Base-by-base conservation (phyloP, 352 stramenopile species). In the Pythium periplocum region DNA sequence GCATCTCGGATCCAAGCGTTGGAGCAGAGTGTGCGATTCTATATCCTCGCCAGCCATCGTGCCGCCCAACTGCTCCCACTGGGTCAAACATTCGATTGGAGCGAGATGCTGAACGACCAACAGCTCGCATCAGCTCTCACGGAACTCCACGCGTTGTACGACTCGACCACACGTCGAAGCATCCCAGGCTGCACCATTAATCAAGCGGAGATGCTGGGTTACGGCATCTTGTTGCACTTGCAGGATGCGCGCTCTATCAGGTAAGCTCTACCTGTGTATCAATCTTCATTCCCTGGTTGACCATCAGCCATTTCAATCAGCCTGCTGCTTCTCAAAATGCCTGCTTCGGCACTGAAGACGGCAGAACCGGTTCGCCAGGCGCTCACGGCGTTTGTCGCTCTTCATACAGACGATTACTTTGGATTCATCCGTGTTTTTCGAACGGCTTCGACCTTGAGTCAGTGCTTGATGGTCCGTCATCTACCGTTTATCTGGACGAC, bases 91-190 rank as follows among this genome's bases (percentile, higher is more conserved):
- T 34, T 61, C 12, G 69, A 75, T 39, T 90, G 80, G 80, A 90
- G 80, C 48, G 75, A 88, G 54, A 73, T 68, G 37, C 61, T 90
- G 7, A 84, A 90, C 49, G 68, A 86, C 51, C 69, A 90, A 43
- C 80, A 90, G 53, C 62, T 90, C 32, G 61, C 59, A 34, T 90
- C 80, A 3, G 77, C 80, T 17, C 52, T 90, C 12, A 66, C 70
- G 1, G 66, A 86, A 48, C 60, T 90, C 2, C 70, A 79, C 33
- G 61, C 45, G 36, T 62, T 83, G 40, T 83, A 75, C 42, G 17
- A 26, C 17, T 26, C 17, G 17, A 26, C 17, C 17, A 26, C 17
- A 26, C 17, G 17, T 26, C 17, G 17, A 26, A 26, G 17, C 17
- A 26, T 26, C 17, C 17, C 17, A 26, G 17, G 17, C 17, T 26